phyloP scores from a whole-genome alignment of 2,329 filamentous ascomycete genomes.

The Coniochaeta ligniaria region DNA sequence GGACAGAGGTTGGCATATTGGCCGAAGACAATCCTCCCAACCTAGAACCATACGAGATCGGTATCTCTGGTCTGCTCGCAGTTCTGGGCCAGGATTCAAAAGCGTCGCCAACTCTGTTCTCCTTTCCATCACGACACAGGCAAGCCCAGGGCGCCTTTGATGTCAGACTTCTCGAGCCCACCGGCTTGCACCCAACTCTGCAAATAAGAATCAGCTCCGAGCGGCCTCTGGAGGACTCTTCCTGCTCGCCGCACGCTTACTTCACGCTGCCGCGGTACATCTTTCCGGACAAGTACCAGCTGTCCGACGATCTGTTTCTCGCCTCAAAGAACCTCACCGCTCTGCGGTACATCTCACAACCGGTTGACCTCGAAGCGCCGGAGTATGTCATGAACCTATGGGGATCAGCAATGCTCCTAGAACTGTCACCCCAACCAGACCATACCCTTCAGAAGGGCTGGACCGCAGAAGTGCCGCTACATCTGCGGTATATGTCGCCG shows the following conservation, averaged over 20 bases:
- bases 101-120: constrained; percentile 71
- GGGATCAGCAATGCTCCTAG: constrained; percentile 73
- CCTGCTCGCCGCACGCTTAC: constrained; percentile 71
- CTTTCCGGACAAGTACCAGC: constrained; percentile 84
- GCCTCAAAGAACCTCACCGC: constrained; percentile 69
- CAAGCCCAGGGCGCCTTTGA: constrained; percentile 52
- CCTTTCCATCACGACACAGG: constrained; percentile 72
- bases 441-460: constrained; percentile 33
- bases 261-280: constrained; percentile 73
- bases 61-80: constrained; percentile 69
- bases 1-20: constrained; percentile 77
- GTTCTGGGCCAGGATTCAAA: constrained; percentile 69
- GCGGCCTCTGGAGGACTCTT: constrained; percentile 43
- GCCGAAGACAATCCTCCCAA: constrained; percentile 52
- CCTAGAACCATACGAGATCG: constrained; percentile 65
- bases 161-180: constrained; percentile 59
- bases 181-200: constrained; percentile 78
- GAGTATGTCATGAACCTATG: constrained; percentile 69
- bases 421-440: constrained; percentile 46
- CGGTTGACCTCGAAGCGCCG: constrained; percentile 85
- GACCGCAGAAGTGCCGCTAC: constrained; percentile 69
- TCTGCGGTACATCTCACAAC: constrained; percentile 62
- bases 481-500: constrained; percentile 74
- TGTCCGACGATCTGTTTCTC: constrained; percentile 69
- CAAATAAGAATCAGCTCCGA: constrained; percentile 53